Percentiles rank a stretch among this genome's conserved stretches.
Conservation (phyloP, 73 alveolate species). For the Blepharisma stoltei region DNA sequence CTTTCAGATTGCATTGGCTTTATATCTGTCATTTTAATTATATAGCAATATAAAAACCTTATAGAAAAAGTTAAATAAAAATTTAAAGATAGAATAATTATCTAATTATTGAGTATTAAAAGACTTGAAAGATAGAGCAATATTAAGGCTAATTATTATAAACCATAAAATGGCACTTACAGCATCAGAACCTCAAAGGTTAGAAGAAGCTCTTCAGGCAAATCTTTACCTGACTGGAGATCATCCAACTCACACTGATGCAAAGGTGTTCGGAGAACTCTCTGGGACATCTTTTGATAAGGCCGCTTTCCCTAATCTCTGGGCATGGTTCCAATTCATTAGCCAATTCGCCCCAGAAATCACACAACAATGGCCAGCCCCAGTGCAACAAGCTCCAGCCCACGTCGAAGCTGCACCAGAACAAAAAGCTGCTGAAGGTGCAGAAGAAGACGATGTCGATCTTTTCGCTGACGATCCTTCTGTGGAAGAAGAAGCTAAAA, state of each 20-base stretch:
- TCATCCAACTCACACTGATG: background rate
- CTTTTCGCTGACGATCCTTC: slow-evolving; percentile 37
- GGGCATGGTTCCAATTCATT: slow-evolving; percentile 27
- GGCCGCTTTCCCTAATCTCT: slow-evolving; percentile 15
- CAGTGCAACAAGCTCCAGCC: too few species aligned
- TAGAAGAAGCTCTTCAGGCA: background rate
- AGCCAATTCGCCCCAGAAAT: slow-evolving; percentile 13
- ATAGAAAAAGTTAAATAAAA: too few species aligned
- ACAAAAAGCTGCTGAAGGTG: background rate
- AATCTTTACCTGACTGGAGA: slow-evolving; percentile 6
- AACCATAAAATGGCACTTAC: background rate
- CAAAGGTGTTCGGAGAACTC: background rate
- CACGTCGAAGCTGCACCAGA: background rate
- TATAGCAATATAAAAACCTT: too few species aligned
- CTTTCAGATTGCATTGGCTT: slow-evolving; percentile 40
- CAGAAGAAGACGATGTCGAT: slow-evolving; percentile 14
- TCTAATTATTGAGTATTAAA: too few species aligned
- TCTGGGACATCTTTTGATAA: background rate
- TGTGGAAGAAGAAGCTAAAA: slow-evolving; percentile 35
- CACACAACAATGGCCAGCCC: background rate
- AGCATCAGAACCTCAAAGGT: slow-evolving; percentile 13
- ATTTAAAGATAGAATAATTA: too few species aligned
- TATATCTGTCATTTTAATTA: too few species aligned
- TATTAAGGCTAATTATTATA: too few species aligned
- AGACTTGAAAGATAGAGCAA: too few species aligned